These are phyloP conservation scores for Dryas alaskensis DNA, from an alignment of 306 rosid genomes.

Conservation along the genomic window DNA sequence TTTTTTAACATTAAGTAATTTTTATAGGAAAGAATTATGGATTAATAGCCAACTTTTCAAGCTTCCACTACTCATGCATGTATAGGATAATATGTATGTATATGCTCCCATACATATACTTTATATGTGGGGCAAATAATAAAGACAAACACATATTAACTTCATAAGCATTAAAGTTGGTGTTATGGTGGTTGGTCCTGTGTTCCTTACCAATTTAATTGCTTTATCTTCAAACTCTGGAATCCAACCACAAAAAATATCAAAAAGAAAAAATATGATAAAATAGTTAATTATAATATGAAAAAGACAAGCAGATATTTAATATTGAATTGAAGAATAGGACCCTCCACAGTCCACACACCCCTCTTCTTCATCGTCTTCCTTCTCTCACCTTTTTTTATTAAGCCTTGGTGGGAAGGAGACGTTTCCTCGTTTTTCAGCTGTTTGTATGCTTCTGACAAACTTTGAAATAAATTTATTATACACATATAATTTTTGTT, in stretches of 20 bases:
- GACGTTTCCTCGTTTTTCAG: constrained; percentile 86
- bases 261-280: constrained; percentile 31
- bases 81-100: background rate
- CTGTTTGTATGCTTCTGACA: constrained; percentile 61
- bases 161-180: constrained; percentile 62
- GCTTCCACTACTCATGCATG: background rate
- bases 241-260: constrained; percentile 78
- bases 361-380: constrained; percentile 39
- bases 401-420: constrained; percentile 61
- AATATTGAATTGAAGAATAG: constrained; percentile 53
- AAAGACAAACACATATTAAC: constrained; percentile 28
- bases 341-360: constrained; percentile 39
- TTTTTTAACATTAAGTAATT: no score
- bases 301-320: constrained; percentile 96
- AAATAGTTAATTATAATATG: constrained; percentile 22
- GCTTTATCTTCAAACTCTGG: constrained; percentile 79
- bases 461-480: constrained; percentile 33
- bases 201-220: constrained; percentile 62
- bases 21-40: background rate
- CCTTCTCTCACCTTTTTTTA: constrained; percentile 10
- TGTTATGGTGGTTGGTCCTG: constrained; percentile 76
- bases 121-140: constrained; percentile 10
- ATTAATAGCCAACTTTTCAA: background rate
- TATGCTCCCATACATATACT: constrained; percentile 12
- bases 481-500: constrained; percentile 16